Conservation (phyloP, 768 basidiomycete species). For the Hypholoma sublateritium region DNA sequence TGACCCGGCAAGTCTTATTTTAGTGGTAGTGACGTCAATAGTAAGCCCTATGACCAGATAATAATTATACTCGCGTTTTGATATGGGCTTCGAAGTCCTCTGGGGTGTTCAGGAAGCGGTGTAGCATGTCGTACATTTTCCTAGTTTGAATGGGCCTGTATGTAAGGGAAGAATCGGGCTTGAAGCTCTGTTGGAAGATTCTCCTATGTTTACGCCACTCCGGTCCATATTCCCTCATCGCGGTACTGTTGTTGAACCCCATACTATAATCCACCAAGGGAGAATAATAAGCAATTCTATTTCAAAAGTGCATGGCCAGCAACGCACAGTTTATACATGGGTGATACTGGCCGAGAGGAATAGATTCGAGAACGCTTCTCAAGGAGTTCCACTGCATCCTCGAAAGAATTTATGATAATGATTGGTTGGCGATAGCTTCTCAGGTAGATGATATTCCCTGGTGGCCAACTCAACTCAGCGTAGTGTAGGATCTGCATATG, state of each 20-base stretch:
- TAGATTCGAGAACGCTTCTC: neutral
- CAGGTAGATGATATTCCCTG: neutral
- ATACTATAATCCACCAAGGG: neutral
- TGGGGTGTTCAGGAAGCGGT: constrained; percentile 19
- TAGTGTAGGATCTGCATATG: neutral
- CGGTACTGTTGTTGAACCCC: neutral
- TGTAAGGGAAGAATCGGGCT: constrained; percentile 20
- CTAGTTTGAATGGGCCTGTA: constrained; percentile 28
- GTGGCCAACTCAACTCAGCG: neutral
- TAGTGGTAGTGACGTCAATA: neutral
- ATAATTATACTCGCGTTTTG: constrained; percentile 5
- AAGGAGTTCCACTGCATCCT: neutral
- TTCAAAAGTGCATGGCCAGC: neutral
- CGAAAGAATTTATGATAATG: neutral
- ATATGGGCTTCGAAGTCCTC: constrained; percentile 13
- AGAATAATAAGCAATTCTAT: neutral
- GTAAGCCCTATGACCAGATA: neutral
- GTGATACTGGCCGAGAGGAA: neutral
- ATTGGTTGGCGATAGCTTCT: neutral
- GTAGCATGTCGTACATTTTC: constrained; percentile 29
- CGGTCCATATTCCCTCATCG: constrained; percentile 24
- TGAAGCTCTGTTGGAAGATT: constrained; percentile 35
- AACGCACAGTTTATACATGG: constrained; percentile 1
- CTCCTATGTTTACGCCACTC: constrained; percentile 35
- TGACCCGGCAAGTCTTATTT: neutral